These are phyloP conservation scores for Babjeviella inositovora DNA, from an alignment of 805 yeast genomes.

Conservation along the genomic window DNA sequence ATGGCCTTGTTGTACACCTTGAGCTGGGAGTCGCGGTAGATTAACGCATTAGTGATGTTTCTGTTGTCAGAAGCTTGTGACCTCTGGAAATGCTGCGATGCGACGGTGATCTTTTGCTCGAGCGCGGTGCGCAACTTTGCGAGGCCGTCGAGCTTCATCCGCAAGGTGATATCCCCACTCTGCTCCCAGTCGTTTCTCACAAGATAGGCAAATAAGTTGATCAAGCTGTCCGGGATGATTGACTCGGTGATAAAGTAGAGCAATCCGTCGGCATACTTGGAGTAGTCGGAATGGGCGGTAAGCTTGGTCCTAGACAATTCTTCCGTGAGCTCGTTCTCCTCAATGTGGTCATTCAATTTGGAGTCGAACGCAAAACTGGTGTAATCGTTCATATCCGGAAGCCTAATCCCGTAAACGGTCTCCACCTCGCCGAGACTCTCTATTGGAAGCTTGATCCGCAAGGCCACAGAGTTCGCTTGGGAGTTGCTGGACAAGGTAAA, in stretches of 20 bases:
- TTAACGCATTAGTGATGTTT: slow-evolving; percentile 7
- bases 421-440: no score
- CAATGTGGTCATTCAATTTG: no score
- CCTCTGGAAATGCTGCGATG: slow-evolving; percentile 17
- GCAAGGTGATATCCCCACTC: slow-evolving; percentile 16
- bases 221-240: slow-evolving; percentile 21
- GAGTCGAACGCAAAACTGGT: slow-evolving; percentile 10
- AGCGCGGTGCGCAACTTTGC: slow-evolving; percentile 35
- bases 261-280: no score
- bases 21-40: slow-evolving; percentile 32
- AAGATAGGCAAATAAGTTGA: slow-evolving; percentile 36
- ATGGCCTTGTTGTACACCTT: slow-evolving; percentile 23
- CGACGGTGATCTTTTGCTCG: slow-evolving; percentile 27
- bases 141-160: slow-evolving; percentile 48
- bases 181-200: slow-evolving; percentile 32
- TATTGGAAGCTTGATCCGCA: slow-evolving; percentile 48
- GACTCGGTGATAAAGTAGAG: no score
- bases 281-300: no score
- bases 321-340: no score
- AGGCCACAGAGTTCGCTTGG: slow-evolving; percentile 37
- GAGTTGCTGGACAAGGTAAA: slow-evolving; percentile 43
- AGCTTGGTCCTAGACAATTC: no score
- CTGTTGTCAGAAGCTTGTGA: slow-evolving; percentile 9
- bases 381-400: slow-evolving; percentile 18
- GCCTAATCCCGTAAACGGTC: no score